A percentile compares a stretch with the other conserved stretches of the same genome.
These are phyloP conservation scores for Rhizopus delemar DNA, from an alignment of 371 early-diverging fungal genomes.

Conservation along the genomic window DNA sequence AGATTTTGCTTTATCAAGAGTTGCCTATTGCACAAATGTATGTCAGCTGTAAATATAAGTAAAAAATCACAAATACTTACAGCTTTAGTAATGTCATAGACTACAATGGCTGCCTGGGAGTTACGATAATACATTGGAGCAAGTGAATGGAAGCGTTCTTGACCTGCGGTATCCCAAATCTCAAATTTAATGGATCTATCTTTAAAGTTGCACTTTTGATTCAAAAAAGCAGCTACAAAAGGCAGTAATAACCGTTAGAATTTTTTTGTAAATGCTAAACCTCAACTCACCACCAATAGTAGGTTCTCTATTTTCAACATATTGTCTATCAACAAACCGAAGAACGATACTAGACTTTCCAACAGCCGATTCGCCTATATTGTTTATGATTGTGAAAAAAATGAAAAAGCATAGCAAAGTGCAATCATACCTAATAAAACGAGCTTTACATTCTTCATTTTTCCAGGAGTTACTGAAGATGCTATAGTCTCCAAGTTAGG, in stretches of 20 bases:
- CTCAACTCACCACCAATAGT: constrained; percentile 84
- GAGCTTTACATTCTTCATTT: constrained; percentile 64
- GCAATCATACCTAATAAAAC: constrained; percentile 64
- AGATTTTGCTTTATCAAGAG: constrained; percentile 95
- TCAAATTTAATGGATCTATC: constrained; percentile 78
- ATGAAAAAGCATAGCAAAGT: not conserved
- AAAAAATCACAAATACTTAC: constrained; percentile 40
- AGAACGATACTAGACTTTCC: constrained; percentile 81
- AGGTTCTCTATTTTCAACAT: constrained; percentile 93
- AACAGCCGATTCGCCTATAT: constrained; percentile 82
- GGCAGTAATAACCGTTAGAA: not conserved
- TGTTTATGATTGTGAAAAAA: not conserved
- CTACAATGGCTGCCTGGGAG: constrained; percentile 94
- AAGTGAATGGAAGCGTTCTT: constrained; percentile 89
- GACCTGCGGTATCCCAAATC: constrained; percentile 96
- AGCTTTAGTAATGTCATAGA: constrained; percentile 93
- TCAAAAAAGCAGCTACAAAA: constrained; percentile 75
- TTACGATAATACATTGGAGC: constrained; percentile 99
- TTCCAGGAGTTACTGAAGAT: constrained; percentile 14
- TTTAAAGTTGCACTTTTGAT: constrained; percentile 69
- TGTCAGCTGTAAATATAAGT: not conserved
- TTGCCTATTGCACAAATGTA: constrained; percentile 47
- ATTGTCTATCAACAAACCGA: constrained; percentile 94
- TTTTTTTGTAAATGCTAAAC: constrained; percentile 10
- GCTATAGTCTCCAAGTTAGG: not conserved